Base-by-base conservation (phyloP, 2,329 filamentous ascomycete species). In the Cytospora piceicola region DNA sequence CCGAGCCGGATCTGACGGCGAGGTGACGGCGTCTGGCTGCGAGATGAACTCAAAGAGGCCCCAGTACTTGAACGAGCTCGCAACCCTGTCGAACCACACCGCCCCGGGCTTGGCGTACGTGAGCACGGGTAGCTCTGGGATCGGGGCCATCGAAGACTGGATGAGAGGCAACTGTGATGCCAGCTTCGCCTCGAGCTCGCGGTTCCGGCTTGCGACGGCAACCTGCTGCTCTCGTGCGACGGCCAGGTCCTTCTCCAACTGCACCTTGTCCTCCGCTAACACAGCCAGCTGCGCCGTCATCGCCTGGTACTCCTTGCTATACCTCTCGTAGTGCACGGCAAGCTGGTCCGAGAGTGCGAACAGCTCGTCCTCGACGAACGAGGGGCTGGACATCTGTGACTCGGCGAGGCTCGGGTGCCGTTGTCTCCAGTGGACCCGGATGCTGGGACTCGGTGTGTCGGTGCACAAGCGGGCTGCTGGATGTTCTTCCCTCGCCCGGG, bases 31-130 rank as follows among this genome's bases (percentile, higher is more conserved):
- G 29, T 67, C 63, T 6, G 55, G 54, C 51, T 63, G 58, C 3
- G 60, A 63, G 51, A 67, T 65, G 59, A 67, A 66, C 36, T 66
- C 58, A 11, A 58, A 54, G 54, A 67, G 39, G 30, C 63, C 66
- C 24, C 58, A 61, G 63, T 67, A 67, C 32, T 52, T 56, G 59
- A 67, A 67, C 2, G 58, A 57, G 24, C 42, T 63, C 52, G 20
- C 56, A 6, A 67, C 66, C 27, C 58, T 64, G 30, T 67, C 66
- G 9, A 49, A 49, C 63, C 66, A 67, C 17, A 67, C 66, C 1
- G 60, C 7, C 4, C 30, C 55, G 15, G 57, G 49, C n/a, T 60
- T 67, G 12, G 32, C 30, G 39, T 67, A 66, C 2, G 63, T 60
- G 55, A 67, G 58, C 6, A 63, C 51, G 3, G 66, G 63, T 15